Percentiles rank a stretch among this genome's conserved stretches.
Conservation (phyloP, 139 green algal species). For the Nannochloris sp. region DNA sequence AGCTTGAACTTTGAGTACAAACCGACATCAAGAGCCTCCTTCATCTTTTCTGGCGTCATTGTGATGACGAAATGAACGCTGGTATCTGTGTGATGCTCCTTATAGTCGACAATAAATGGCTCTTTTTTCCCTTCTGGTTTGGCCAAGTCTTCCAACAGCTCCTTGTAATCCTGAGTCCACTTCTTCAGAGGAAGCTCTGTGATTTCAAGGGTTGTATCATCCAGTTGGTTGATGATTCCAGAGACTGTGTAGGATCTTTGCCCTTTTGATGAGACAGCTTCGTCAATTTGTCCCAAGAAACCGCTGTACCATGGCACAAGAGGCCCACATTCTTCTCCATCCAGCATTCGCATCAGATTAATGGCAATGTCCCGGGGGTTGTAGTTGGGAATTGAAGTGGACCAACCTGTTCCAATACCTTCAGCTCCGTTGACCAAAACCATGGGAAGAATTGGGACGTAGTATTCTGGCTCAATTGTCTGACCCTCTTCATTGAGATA, state of each 20-base stretch:
- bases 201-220: constrained; percentile 75
- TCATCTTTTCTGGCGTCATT: constrained; percentile 57
- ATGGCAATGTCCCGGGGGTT: constrained; percentile 82
- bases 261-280: constrained; percentile 40
- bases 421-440: constrained; percentile 97
- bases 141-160: constrained; percentile 89
- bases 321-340: constrained; percentile 50
- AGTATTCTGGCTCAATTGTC: constrained; percentile 92
- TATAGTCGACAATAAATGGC: constrained; percentile 70
- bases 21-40: constrained; percentile 39
- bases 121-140: constrained; percentile 65
- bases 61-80: constrained; percentile 84
- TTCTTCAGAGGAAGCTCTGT: constrained; percentile 92
- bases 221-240: constrained; percentile 54
- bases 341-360: constrained; percentile 82
- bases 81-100: constrained; percentile 84
- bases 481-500: constrained; percentile 96
- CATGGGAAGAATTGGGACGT: constrained; percentile 73
- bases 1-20: constrained; percentile 91
- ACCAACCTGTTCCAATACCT: constrained; percentile 98
- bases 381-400: constrained; percentile 95
- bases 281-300: constrained; percentile 59
- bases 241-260: constrained; percentile 53
- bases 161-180: constrained; percentile 98
- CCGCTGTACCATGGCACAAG: constrained; percentile 92